Base-by-base conservation (phyloP, 1,139 yeast genomes). In the Geotrichum aggregatum region DNA sequence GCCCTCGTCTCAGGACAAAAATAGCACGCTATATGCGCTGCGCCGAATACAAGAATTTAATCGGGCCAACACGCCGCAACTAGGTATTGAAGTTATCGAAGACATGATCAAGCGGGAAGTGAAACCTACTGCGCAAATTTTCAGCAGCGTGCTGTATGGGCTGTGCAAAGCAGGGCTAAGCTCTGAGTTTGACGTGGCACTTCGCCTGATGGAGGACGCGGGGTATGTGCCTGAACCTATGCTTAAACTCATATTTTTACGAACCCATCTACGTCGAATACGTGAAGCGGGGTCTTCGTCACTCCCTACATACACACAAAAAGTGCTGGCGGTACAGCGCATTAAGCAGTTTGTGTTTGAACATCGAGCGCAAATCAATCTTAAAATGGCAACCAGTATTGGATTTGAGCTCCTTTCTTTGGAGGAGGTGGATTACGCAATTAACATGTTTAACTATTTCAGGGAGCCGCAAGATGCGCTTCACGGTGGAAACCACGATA, bases 371-470 rank as follows among this genome's bases (percentile, higher is more conserved):
- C 18, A 26, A 16, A 18, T 52, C 11, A 52, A 47, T 26, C 22
- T 49, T 18, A 35, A 13, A 4, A 39, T 46, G 41, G 49, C 44
- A 10, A 46, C 52, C 4, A 34, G 46, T 19, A 44, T 52, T 16
- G 55, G 50, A 4, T 50, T 34, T 42, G 55, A 52, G 49, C 43
- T 42, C 19, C 42, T 50, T 8, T 26, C n/a, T 11, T 30, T 50
- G 26, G 35, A 39, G 6, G 55, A 52, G 36, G 35, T 40, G 26
- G 52, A 52, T 13, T 36, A 46, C 24, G 52, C 55, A 3, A 18
- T 42, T 11, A 14, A 14, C 31, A 36, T 49, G 50, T 52, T 49
- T 22, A 43, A 49, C 24, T 49, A 34, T 36, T 45, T 49, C 21
- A 50, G 48, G 24, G 34, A 28, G 7, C 45, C 49, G 7, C 41